Evolutionary conservation across 192 early-diverging fungal species (phyloP).

Genomic region (Rhizophagus clarus): DNA sequence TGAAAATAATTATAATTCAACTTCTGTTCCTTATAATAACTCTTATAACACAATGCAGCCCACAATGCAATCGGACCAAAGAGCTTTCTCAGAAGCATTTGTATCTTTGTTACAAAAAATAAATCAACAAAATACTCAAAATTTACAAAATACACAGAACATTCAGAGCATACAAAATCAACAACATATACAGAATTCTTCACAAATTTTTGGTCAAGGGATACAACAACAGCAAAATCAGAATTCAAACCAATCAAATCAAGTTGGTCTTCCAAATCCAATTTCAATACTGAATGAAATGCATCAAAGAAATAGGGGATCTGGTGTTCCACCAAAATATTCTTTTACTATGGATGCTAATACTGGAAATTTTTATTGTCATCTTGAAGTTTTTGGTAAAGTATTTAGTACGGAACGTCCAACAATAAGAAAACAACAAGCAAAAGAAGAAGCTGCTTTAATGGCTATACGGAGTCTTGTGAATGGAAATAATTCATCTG

Average conservation of each 20-base stretch:
- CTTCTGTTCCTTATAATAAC: neutral
- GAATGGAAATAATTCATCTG: neutral
- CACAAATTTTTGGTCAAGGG: neutral
- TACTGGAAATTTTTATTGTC: neutral
- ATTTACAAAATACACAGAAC: neutral
- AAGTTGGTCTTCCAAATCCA: neutral
- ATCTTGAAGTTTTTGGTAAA: slow-evolving; percentile 20
- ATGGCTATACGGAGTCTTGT: neutral
- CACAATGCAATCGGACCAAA: neutral
- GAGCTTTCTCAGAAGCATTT: neutral
- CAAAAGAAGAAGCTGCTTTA: slow-evolving; percentile 15
- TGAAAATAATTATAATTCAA: neutral
- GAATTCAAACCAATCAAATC: neutral
- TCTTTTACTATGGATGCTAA: neutral
- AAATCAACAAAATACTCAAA: neutral
- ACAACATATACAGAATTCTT: no score
- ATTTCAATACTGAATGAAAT: slow-evolving; percentile 19
- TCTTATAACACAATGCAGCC: no score
- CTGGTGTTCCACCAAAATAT: neutral
- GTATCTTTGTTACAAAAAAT: neutral
- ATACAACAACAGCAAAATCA: neutral
- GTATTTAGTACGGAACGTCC: neutral
- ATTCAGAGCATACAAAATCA: neutral
- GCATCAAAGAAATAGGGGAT: neutral
- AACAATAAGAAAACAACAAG: neutral